These are phyloP conservation scores for Actinidia arguta DNA, from an alignment of 179 eudicot species.

Conservation along the genomic window DNA sequence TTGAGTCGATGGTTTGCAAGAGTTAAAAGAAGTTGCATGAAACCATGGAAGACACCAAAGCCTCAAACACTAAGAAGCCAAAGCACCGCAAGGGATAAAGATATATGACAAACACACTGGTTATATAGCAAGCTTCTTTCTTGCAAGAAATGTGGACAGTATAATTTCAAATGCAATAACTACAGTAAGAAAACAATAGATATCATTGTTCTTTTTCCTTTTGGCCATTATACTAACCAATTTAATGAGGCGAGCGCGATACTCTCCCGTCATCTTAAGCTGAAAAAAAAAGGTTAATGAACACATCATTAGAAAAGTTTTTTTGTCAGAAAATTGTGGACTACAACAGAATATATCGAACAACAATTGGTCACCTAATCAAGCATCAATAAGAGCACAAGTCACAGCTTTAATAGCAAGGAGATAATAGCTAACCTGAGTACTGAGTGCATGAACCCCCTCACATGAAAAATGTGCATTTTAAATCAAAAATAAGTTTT, in stretches of 20 bases:
- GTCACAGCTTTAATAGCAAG: background rate
- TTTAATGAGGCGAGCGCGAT: conserved; percentile 80
- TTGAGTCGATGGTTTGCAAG: background rate
- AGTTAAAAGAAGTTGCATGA: background rate
- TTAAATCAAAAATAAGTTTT: background rate
- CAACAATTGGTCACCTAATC: background rate
- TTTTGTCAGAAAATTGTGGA: background rate
- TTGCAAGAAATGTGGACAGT: background rate
- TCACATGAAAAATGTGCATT: background rate
- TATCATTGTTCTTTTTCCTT: background rate
- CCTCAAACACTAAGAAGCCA: background rate
- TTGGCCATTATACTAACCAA: conserved; percentile 64
- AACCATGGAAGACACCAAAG: background rate
- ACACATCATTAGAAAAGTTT: background rate
- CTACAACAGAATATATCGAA: background rate
- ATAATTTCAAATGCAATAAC: conserved; percentile 10
- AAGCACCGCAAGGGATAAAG: background rate
- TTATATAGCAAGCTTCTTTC: background rate
- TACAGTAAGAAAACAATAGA: background rate
- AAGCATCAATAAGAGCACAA: conserved; percentile 1
- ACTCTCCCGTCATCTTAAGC: conserved; percentile 80
- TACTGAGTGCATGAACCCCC: background rate
- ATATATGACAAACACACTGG: background rate
- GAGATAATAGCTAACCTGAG: background rate
- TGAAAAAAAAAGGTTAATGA: conserved; percentile 42